phyloP scores from a whole-genome alignment of 768 basidiomycete genomes.

The Dentipellis sp. region DNA sequence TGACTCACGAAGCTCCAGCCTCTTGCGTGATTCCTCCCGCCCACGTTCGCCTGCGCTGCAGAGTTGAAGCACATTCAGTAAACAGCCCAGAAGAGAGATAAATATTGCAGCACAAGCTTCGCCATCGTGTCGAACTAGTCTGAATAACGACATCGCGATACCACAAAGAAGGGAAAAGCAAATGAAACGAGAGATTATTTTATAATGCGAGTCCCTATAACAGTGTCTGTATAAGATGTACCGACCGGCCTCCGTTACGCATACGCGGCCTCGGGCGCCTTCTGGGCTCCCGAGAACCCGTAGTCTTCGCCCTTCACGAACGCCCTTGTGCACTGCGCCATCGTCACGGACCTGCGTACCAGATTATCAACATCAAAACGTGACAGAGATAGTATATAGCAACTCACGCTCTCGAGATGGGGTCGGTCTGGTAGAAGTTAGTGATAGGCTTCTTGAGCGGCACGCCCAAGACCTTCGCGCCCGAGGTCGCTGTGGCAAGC shows the following conservation, averaged over 20 bases:
- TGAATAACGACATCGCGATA: too few species aligned
- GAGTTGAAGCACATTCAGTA: too few species aligned
- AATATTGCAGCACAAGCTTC: too few species aligned
- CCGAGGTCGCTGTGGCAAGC: slow-evolving; percentile 41
- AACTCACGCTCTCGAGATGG: slow-evolving; percentile 86
- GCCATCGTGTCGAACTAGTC: too few species aligned
- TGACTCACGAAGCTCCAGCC: not conserved
- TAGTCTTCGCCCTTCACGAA: slow-evolving; percentile 72
- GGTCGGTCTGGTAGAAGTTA: slow-evolving; percentile 96
- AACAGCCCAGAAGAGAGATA: too few species aligned
- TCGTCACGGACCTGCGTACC: slow-evolving; percentile 70
- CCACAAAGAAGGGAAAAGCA: too few species aligned
- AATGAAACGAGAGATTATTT: not conserved
- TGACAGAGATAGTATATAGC: not conserved
- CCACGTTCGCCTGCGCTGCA: too few species aligned
- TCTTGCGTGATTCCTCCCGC: too few species aligned
- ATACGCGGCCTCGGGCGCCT: slow-evolving; percentile 33
- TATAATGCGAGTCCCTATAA: not conserved
- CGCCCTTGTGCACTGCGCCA: slow-evolving; percentile 88
- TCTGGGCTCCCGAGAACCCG: slow-evolving; percentile 41
- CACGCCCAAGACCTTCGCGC: slow-evolving; percentile 45
- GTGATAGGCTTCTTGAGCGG: slow-evolving; percentile 72
- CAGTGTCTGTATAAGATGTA: too few species aligned
- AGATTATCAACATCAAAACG: not conserved
- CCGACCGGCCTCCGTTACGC: slow-evolving; percentile 22